Evolutionary conservation across 192 early-diverging fungal genomes (phyloP), one percentile per base, ranked within the genome.

Genomic region (Umbelopsis ramanniana): DNA sequence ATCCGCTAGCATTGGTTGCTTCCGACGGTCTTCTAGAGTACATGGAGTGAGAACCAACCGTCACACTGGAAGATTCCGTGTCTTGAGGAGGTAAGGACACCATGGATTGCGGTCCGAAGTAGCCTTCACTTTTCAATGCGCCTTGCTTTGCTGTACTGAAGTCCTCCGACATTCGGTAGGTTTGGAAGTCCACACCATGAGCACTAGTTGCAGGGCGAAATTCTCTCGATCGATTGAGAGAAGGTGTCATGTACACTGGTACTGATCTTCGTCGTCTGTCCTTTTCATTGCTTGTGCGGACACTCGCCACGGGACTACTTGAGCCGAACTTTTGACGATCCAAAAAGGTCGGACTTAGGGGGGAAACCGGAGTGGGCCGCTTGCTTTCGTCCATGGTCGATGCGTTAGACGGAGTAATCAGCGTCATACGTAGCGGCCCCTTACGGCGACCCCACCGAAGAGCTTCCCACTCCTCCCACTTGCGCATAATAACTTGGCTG

Each of bases 391-490:
- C 57, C 33, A 63, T 63, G 57, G 12, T 63, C 15, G 57, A 63
- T 17, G 26, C 57, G 33, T 63, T 63, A 1, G 33, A 63, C 57
- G 57, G 57, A 63, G 57, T 63, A 37, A 63, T 63, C 35, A 63
- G 57, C 7, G 57, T 63, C 57, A 63, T 63, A 19, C 57, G 33
- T 8, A n/a, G 33, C 6, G 29, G 57, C 57, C 26, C 74, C 76
- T 68, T 85, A 71, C 15, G 57, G 17, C 57, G 57, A 37, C 57
- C 57, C 29, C 24, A 63, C 8, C 57, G 57, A n/a, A 63, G 57
- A n/a, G 89, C 78, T 45, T 79, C 78, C 83, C 83, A 84, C 70
- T 84, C 80, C 15, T 78, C 74, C 83, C 83, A 84, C 40, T 74
- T 81, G 35, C 78, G 78, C 80, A 81, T 84, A 15, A 78, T 77